These are phyloP conservation scores for Leptographium wingfieldii DNA, from an alignment of 2,329 filamentous ascomycete genomes.

Conservation along the genomic window DNA sequence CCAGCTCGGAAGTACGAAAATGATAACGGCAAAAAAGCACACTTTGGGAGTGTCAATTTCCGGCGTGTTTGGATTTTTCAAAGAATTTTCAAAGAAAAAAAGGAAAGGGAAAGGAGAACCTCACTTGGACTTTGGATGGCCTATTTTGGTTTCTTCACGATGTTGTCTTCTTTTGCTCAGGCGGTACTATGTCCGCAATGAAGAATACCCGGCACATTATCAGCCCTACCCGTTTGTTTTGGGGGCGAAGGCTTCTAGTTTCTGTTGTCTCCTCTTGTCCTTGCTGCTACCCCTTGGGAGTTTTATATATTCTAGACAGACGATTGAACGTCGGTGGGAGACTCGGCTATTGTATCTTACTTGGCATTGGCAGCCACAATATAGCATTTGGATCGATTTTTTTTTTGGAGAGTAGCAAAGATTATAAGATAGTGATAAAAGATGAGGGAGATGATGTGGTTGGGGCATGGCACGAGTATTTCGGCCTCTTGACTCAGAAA, in stretches of 20 bases:
- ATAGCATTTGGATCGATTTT: not conserved
- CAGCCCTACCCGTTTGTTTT: not conserved
- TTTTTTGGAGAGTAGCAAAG: too few species aligned
- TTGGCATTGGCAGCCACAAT: not conserved
- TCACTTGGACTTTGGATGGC: not conserved
- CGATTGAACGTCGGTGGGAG: not conserved
- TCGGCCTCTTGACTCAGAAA: too few species aligned
- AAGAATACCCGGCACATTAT: conserved; percentile 8
- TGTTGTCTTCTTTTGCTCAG: conserved; percentile 2
- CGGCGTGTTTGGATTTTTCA: not conserved
- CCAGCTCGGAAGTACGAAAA: not conserved
- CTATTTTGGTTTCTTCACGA: not conserved
- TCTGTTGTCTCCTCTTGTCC: not conserved
- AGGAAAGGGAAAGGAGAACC: not conserved
- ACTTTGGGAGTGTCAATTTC: not conserved
- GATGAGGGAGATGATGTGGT: too few species aligned
- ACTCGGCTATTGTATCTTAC: not conserved
- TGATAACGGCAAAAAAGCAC: not conserved
- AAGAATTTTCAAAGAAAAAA: not conserved
- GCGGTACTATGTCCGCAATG: conserved; percentile 6
- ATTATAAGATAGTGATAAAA: too few species aligned
- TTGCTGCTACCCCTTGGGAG: not conserved
- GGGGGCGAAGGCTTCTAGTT: not conserved
- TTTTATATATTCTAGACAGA: conserved; percentile 3
- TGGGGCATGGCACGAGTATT: too few species aligned